These are phyloP conservation scores for Metahyphopichia silvanorum DNA, from an alignment of 805 yeast genomes.

Conservation along the genomic window DNA sequence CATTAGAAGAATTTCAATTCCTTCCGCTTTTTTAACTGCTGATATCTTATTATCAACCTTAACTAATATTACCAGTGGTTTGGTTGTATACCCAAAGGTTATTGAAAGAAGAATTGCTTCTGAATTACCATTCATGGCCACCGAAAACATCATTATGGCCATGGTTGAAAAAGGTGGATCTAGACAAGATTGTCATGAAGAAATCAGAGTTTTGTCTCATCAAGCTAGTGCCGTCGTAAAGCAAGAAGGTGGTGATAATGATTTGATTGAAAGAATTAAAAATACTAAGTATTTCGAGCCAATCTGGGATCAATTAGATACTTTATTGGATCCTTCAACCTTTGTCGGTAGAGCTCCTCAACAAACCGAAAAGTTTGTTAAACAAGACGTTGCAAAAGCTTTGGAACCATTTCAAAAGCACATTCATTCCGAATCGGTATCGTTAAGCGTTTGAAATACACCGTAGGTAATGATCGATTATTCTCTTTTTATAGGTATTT, in stretches of 20 bases:
- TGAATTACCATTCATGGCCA: slow-evolving; percentile 99
- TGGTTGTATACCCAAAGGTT: slow-evolving; percentile 98
- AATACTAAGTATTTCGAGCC: slow-evolving; percentile 82
- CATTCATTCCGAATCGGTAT: slow-evolving; percentile 66
- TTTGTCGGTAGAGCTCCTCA: slow-evolving; percentile 98
- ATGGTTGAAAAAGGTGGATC: slow-evolving; percentile 98
- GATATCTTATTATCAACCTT: slow-evolving; percentile 89
- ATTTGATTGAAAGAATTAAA: slow-evolving; percentile 83
- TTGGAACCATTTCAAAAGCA: slow-evolving; percentile 59
- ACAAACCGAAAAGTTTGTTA: slow-evolving; percentile 92
- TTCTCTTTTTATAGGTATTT: too few relatives aligned
- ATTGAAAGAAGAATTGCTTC: slow-evolving; percentile 93
- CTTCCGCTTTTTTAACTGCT: slow-evolving; percentile 94
- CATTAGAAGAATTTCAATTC: slow-evolving; percentile 92
- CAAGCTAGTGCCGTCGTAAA: slow-evolving; percentile 97
- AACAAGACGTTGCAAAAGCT: slow-evolving; percentile 80
- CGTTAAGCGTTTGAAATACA: slow-evolving; percentile 76
- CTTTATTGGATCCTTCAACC: slow-evolving; percentile 83
- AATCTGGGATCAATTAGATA: slow-evolving; percentile 78
- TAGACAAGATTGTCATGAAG: slow-evolving; percentile 98
- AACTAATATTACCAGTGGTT: slow-evolving; percentile 88
- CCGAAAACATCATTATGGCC: slow-evolving; percentile 98
- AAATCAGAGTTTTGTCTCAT: slow-evolving; percentile 93
- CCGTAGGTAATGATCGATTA: too few relatives aligned
- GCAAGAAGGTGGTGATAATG: slow-evolving; percentile 98